Evolutionary conservation across 805 yeast genomes (phyloP).

Genomic region (Schwanniomyces occidentalis): DNA sequence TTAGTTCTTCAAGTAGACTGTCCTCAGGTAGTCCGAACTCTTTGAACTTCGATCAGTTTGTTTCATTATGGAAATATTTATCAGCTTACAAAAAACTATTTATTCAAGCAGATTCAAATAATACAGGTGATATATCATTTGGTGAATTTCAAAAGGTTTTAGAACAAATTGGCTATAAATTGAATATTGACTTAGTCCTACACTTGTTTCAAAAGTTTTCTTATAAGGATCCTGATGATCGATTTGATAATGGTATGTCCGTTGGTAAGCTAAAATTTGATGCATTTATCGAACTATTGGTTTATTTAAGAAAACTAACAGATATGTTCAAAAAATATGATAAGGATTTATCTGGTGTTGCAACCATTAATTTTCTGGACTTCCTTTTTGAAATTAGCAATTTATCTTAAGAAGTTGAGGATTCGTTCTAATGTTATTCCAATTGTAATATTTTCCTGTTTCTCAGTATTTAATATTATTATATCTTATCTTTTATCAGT

Average conservation of each 20-base stretch:
- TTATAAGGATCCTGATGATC: constrained; percentile 27
- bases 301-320: constrained; percentile 73
- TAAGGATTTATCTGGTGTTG: constrained; percentile 70
- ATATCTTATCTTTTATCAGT: no score
- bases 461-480: no score
- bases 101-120: constrained; percentile 59
- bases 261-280: constrained; percentile 66
- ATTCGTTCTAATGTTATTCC: no score
- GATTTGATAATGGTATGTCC: constrained; percentile 18
- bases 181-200: constrained; percentile 56
- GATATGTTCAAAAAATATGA: constrained; percentile 79
- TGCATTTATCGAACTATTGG: constrained; percentile 76
- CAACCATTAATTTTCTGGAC: constrained; percentile 64
- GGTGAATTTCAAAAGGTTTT: constrained; percentile 65
- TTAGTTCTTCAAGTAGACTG: constrained; percentile 38
- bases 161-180: constrained; percentile 63
- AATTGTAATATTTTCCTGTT: no score
- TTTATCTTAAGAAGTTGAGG: constrained; percentile 22
- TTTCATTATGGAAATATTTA: constrained; percentile 66
- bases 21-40: constrained; percentile 18
- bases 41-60: constrained; percentile 59
- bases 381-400: constrained; percentile 56
- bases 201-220: constrained; percentile 61
- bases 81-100: constrained; percentile 67
- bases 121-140: constrained; percentile 59